Percentiles rank a stretch among this genome's conserved stretches.
Conservation (phyloP, 1,284 basidiomycete genomes). For the Cryptococcus maquisensis region DNA sequence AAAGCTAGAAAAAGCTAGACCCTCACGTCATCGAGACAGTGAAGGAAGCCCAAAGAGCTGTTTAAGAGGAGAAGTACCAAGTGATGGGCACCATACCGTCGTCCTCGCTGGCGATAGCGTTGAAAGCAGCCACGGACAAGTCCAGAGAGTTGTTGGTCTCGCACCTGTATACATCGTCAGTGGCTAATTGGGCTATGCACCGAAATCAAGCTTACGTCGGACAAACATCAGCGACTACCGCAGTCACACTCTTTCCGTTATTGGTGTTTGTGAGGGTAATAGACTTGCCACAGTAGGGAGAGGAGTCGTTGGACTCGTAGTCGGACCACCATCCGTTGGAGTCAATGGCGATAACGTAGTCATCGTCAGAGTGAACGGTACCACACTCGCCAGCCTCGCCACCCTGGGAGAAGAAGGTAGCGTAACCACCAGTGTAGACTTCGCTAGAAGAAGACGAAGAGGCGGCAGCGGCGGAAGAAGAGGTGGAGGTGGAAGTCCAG, state of each 20-base stretch:
- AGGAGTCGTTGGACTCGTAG: constrained; percentile 15
- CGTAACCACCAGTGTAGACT: constrained; percentile 44
- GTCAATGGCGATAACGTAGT: constrained; percentile 60
- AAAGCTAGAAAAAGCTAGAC: too few species aligned
- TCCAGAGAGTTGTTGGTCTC: constrained; percentile 61
- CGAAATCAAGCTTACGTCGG: constrained; percentile 62
- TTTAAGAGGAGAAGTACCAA: constrained; percentile 46
- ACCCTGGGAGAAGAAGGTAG: constrained; percentile 68
- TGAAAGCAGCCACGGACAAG: constrained; percentile 71
- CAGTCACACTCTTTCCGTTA: constrained; percentile 60
- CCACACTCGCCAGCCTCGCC: constrained; percentile 70
- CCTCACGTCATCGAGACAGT: too few species aligned
- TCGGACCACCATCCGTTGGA: constrained; percentile 26
- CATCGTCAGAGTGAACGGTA: constrained; percentile 60
- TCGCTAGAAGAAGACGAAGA: constrained; percentile 17
- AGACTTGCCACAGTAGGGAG: constrained; percentile 29
- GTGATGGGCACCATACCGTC: constrained; percentile 61
- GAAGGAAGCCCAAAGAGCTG: too few species aligned
- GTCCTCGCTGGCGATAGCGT: constrained; percentile 55
- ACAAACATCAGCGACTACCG: constrained; percentile 64
- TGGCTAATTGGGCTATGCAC: too few species aligned
- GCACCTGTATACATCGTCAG: constrained; percentile 71
- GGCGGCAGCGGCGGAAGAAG: constrained; percentile 12
- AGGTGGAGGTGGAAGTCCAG: constrained; percentile 13
- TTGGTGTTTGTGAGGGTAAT: constrained; percentile 34